Percentiles rank a stretch among this genome's conserved stretches.
Conservation (phyloP, 2,329 filamentous ascomycete genomes). For the Xylaria sp. region DNA sequence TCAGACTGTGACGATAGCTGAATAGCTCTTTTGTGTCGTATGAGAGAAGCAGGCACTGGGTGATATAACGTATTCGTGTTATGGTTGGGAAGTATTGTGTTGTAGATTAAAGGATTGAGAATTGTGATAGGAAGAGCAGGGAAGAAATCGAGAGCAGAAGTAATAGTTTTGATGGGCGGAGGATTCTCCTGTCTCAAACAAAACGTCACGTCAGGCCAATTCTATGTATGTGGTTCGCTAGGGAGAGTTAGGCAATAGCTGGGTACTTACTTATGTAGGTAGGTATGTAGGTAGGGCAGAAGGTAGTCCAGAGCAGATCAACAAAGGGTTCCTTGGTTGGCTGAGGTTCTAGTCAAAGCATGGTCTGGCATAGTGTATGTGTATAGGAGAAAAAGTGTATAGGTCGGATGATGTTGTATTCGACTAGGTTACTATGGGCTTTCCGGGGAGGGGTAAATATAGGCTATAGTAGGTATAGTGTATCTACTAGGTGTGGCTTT, state of each 20-base stretch:
- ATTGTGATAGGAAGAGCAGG: not conserved
- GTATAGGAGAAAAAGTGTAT: no score
- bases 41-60: not conserved
- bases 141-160: not conserved
- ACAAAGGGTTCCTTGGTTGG: not conserved
- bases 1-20: not conserved
- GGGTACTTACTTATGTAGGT: not conserved
- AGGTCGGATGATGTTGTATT: no score
- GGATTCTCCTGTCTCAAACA: conserved; percentile 22
- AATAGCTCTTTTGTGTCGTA: not conserved
- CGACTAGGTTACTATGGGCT: no score
- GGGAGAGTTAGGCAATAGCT: not conserved
- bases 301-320: not conserved
- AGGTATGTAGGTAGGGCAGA: not conserved
- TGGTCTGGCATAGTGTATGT: no score
- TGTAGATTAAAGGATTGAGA: not conserved
- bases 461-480: no score
- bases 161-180: not conserved
- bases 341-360: not conserved
- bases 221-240: not conserved
- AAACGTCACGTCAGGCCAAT: conserved; percentile 28
- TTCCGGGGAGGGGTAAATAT: no score
- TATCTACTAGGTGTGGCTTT: no score
- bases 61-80: not conserved
- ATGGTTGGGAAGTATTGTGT: not conserved